Evolutionary conservation across 2,329 filamentous ascomycete genomes (phyloP).

Genomic region (Bisporella sp.): DNA sequence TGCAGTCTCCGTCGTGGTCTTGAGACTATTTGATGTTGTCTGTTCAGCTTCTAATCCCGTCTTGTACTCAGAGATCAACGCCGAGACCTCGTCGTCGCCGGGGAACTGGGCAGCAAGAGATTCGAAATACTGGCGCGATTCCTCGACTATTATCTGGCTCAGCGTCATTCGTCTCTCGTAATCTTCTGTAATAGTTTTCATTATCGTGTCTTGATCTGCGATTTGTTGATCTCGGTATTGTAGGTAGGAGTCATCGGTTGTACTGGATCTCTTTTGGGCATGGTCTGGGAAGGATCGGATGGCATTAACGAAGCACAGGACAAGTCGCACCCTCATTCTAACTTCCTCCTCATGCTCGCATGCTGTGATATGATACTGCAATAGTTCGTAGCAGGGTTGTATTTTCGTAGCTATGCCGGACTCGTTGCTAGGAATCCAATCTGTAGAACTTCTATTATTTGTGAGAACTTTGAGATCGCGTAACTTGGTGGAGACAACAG

Average conservation of each 20-base stretch:
- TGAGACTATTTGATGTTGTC: neutral
- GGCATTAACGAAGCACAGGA: slow-evolving; percentile 1
- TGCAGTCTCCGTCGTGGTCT: neutral
- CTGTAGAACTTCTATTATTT: neutral
- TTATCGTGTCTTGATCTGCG: slow-evolving; percentile 1
- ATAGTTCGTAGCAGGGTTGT: neutral
- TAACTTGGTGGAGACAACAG: neutral
- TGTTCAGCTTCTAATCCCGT: neutral
- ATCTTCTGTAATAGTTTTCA: neutral
- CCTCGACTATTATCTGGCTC: neutral
- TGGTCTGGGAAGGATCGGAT: neutral
- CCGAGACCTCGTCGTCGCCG: neutral
- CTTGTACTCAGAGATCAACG: neutral
- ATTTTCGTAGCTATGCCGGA: neutral
- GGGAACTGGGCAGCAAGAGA: slow-evolving; percentile 1
- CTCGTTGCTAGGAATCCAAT: slow-evolving; percentile 1
- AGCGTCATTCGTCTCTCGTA: neutral
- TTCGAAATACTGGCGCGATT: neutral
- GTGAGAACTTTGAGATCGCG: neutral
- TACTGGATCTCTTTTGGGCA: neutral
- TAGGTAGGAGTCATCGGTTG: slow-evolving; percentile 1
- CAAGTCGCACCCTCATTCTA: slow-evolving; percentile 1
- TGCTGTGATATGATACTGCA: neutral
- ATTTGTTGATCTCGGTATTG: neutral
- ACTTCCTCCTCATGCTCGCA: neutral